A percentile compares a stretch with the other conserved stretches of the same genome.
These are phyloP conservation scores for Trichoderma koningii DNA, from an alignment of 2,329 filamentous ascomycete species.

Conservation along the genomic window DNA sequence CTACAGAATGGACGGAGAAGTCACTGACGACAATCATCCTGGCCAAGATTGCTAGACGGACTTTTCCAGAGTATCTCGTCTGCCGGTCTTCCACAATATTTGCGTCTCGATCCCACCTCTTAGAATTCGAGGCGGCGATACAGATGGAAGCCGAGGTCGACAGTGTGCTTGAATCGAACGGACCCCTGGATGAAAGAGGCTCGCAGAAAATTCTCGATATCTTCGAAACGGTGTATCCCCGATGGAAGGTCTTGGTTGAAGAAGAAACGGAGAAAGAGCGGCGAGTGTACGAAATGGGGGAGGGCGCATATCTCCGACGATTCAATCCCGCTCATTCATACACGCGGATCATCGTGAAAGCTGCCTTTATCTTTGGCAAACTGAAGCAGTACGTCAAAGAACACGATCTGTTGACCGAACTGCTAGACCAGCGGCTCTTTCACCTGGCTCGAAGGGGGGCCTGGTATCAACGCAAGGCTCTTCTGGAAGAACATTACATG, in stretches of 20 bases:
- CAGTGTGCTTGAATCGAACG: slow-evolving; percentile 76
- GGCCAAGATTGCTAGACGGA: slow-evolving; percentile 81
- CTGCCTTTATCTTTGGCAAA: slow-evolving; percentile 73
- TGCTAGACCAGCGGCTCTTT: slow-evolving; percentile 80
- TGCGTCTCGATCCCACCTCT: slow-evolving; percentile 67
- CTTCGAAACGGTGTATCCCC: slow-evolving; percentile 73
- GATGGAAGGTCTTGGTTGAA: slow-evolving; percentile 73
- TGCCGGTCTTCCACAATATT: slow-evolving; percentile 91
- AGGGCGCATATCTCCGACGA: slow-evolving; percentile 84
- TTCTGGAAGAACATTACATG: slow-evolving; percentile 97
- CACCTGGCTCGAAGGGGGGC: slow-evolving; percentile 80
- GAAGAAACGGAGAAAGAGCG: slow-evolving; percentile 81
- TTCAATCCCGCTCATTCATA: slow-evolving; percentile 93
- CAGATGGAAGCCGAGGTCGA: slow-evolving; percentile 81
- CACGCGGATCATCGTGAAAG: slow-evolving; percentile 89
- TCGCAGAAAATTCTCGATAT: slow-evolving; percentile 69
- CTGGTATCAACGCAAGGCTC: slow-evolving; percentile 94
- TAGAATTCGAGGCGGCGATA: slow-evolving; percentile 89
- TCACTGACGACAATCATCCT: slow-evolving; percentile 93
- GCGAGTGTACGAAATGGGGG: slow-evolving; percentile 74
- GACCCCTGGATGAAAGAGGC: slow-evolving; percentile 64
- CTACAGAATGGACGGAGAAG: slow-evolving; percentile 96
- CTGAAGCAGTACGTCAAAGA: slow-evolving; percentile 80
- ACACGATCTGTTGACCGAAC: slow-evolving; percentile 70
- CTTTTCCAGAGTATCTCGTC: slow-evolving; percentile 89